These are phyloP conservation scores for Hericium rajendrae DNA, from an alignment of 768 basidiomycete genomes.

Conservation along the genomic window DNA sequence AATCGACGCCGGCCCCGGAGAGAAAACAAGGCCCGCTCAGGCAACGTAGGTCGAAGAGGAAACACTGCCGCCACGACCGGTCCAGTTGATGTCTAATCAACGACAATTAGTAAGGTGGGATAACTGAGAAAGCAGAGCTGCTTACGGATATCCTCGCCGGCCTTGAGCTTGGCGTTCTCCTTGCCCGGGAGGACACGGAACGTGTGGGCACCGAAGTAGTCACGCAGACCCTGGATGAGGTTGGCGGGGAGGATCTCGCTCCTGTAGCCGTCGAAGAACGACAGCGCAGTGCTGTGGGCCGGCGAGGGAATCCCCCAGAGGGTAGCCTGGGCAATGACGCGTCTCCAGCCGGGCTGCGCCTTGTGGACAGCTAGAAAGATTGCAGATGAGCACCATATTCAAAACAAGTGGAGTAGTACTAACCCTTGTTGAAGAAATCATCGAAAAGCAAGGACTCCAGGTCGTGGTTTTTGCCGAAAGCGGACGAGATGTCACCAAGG, in stretches of 20 bases:
- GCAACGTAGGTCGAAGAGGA: constrained; percentile 81
- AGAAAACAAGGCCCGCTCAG: constrained; percentile 24
- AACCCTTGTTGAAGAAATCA: constrained; percentile 94
- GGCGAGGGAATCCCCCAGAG: constrained; percentile 98
- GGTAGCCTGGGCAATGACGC: constrained; percentile 89
- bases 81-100: constrained; percentile 91
- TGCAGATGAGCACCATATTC: constrained; percentile 4
- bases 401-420: constrained; percentile 1
- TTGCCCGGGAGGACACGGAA: constrained; percentile 91
- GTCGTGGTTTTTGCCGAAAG: constrained; percentile 75
- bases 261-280: constrained; percentile 99
- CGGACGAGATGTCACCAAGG: constrained; percentile 84
- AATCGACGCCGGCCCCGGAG: not conserved
- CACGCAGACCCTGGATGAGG: constrained; percentile 93
- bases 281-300: constrained; percentile 94
- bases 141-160: constrained; percentile 83
- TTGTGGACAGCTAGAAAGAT: constrained; percentile 62
- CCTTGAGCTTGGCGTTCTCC: constrained; percentile 75
- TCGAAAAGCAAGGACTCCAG: constrained; percentile 93
- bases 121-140: constrained; percentile 11
- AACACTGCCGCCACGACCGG: constrained; percentile 92
- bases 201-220: constrained; percentile 99
- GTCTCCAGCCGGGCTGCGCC: constrained; percentile 97
- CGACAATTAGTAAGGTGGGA: not conserved
- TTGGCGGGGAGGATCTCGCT: constrained; percentile 92